Conservation (phyloP, 2,329 filamentous ascomycete species). For the Ceratocystis variospora region DNA sequence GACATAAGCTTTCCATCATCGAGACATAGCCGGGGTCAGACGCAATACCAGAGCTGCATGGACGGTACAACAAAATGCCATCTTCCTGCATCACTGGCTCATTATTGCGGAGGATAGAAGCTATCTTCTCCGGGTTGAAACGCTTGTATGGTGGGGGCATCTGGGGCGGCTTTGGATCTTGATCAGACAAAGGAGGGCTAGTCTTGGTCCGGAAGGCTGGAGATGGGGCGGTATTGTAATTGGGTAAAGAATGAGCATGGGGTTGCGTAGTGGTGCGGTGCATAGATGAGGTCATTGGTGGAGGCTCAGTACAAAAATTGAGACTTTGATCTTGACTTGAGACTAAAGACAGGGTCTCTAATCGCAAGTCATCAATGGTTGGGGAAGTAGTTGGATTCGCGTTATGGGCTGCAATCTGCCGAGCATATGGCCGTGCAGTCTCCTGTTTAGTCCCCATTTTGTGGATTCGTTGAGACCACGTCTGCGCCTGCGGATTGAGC, state of each 20-base stretch:
- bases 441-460: neutral
- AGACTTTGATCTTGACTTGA: neutral
- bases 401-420: neutral
- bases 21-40: neutral
- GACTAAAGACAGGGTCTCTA: neutral
- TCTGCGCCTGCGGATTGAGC: neutral
- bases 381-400: neutral
- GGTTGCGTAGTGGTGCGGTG: neutral
- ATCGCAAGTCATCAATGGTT: neutral
- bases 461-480: neutral
- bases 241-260: neutral
- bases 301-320: neutral
- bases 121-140: neutral
- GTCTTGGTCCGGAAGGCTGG: neutral
- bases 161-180: neutral
- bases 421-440: neutral
- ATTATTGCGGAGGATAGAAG: neutral
- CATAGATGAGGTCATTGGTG: neutral
- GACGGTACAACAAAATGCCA: neutral
- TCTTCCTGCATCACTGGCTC: neutral
- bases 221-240: neutral
- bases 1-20: conserved; percentile 5
- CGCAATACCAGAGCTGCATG: neutral
- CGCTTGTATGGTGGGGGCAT: neutral
- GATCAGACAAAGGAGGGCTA: neutral